These are phyloP conservation scores for Schwanniomyces pseudopolymorphus DNA, from an alignment of 805 yeast genomes.

Conservation along the genomic window DNA sequence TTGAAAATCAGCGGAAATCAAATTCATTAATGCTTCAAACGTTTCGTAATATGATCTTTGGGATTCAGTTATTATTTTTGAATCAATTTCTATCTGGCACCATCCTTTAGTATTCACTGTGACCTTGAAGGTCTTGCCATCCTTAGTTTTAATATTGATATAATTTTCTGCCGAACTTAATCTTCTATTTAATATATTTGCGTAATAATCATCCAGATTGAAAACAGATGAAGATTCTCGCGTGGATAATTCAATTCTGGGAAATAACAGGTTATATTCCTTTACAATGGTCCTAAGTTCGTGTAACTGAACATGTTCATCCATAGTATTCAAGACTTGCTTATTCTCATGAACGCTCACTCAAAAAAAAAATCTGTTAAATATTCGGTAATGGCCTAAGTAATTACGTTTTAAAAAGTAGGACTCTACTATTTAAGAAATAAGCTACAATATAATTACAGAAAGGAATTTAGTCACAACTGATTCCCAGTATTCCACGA, in stretches of 20 bases:
- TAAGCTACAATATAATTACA: not conserved
- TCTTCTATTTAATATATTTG: not conserved
- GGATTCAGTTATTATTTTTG: not conserved
- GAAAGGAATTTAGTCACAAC: conserved; percentile 38
- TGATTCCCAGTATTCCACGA: conserved; percentile 45
- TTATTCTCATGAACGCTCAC: too few relatives aligned
- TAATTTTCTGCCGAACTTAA: conserved; percentile 1
- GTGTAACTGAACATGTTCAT: not conserved
- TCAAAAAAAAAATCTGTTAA: too few relatives aligned
- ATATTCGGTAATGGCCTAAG: too few relatives aligned
- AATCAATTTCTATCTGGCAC: conserved; percentile 14
- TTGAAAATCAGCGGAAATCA: conserved; percentile 20
- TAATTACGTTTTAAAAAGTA: too few relatives aligned
- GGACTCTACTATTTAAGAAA: too few relatives aligned
- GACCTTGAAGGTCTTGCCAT: conserved; percentile 12
- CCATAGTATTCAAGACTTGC: not conserved
- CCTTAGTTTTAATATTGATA: conserved; percentile 15
- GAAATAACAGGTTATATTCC: conserved; percentile 3
- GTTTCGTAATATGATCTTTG: conserved; percentile 21
- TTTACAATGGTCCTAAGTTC: conserved; percentile 2
- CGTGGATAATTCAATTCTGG: not conserved
- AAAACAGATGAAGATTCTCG: not conserved
- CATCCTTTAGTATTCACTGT: conserved; percentile 30
- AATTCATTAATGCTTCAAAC: conserved; percentile 32
- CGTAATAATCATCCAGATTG: conserved; percentile 2